Evolutionary conservation across 192 early-diverging fungal genomes (phyloP), one percentile per base, ranked within the genome.

Genomic region (Coemansia interrupta): DNA sequence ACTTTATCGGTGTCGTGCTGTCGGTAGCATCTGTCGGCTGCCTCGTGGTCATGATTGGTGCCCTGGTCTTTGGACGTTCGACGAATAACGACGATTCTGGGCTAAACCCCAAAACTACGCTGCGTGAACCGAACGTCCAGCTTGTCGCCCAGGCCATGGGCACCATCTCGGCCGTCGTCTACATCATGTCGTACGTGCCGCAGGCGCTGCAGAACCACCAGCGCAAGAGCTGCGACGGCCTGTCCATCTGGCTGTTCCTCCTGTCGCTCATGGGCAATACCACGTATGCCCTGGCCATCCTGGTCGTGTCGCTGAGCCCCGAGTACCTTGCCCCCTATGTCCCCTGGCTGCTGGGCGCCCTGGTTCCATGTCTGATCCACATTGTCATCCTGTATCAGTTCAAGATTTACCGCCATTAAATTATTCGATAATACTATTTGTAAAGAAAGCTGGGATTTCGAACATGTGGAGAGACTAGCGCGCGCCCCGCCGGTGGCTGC

Each of bases 201-300:
- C 92, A 94, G 67, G 89, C 89, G 22, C 68, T 88, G 49, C 84
- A 89, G 73, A 94, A 94, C 77, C 84, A 80, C 64, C 66, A 64
- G 53, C 80, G 82, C 58, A 84, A 85, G 71, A 85, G 83, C 44
- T 87, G 85, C 40, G 91, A 91, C 66, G 92, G 92, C 8, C 78
- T 94, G 54, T 87, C 86, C 14, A 59, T 91, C 30, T 86, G 83
- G 58, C 88, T 94, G 84, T 94, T 94, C 62, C 57, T 85, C 23
- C 87, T 89, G 72, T 83, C 84, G 41, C 82, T 91, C 24, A 54
- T 92, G 53, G 92, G 90, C 12, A 94, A 94, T 68, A 59, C 84
- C 0, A 77, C 72, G 13, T 84, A 77, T 54, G 54, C 64, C 36
- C 60, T 87, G 64, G 91, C 90, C n/a, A 88, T 94, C 41, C 72